Evolutionary conservation across 2,329 filamentous ascomycete species (phyloP), one percentile per base, ranked within the genome.

Genomic region (Ascochyta clinopodiicola): DNA sequence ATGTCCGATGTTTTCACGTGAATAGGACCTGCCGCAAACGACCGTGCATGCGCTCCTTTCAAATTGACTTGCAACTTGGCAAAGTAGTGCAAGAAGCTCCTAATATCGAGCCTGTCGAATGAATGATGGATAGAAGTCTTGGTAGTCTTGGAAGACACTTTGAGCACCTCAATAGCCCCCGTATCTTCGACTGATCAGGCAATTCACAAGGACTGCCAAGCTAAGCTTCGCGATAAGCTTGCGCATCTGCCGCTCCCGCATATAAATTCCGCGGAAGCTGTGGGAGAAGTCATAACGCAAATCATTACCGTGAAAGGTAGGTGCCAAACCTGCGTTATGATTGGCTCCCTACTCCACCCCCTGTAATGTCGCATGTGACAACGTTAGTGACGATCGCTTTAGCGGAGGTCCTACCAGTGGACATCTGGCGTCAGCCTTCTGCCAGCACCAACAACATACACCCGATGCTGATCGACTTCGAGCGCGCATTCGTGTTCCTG

Each of bases 141-240:
- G 27, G 34, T 39, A n/a, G 38, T 44, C 44, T 48, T 44, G 35
- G 40, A 37, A 42, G 42, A 36, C 8, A 24, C 44, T 3, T 17
- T 36, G 27, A 55, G 44, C 35, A 42, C 37, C 43, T 47, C 27
- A 38, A 48, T 22, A 43, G 44, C 47, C 43, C 27, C 56, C 44
- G 44, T 34, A 13, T 44, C 29, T 51, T 51, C 15, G 24, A 44
- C 39, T 12, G 17, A 51, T 50, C 34, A 40, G 53, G 53, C 47
- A 57, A 40, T 31, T 27, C 47, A 51, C 34, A 57, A 57, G 48
- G 48, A 48, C 51, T 51, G 53, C 53, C 53, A 57, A 57, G 53
- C 3, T 40, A 39, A 38, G 38, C 21, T 44, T 46, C 38, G 43
- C 48, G 53, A 57, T 51, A 48, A 42, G 34, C 40, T 37, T 43